These are phyloP conservation scores for Tolypocladium amazonense DNA, from an alignment of 2,329 filamentous ascomycete species.

Conservation along the genomic window DNA sequence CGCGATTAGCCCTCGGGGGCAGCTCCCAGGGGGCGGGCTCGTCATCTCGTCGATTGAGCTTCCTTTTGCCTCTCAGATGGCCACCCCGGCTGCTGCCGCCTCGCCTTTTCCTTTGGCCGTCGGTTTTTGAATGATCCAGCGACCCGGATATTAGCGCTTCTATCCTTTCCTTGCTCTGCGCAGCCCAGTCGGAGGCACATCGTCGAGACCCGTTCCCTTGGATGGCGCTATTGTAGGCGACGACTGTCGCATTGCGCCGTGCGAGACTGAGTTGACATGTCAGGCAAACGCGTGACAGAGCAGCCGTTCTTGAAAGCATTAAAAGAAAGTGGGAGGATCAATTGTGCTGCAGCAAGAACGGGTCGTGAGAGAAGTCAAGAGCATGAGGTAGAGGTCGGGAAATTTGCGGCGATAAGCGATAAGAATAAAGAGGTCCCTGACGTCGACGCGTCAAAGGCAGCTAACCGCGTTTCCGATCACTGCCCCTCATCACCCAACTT, in stretches of 20 bases:
- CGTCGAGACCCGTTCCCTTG: constrained; percentile 7
- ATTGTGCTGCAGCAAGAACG: background rate
- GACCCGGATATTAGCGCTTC: constrained; percentile 13
- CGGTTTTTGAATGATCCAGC: background rate
- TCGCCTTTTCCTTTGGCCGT: background rate
- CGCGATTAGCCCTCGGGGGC: background rate
- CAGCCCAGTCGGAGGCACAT: constrained; percentile 13
- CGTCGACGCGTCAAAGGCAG: background rate
- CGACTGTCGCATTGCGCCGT: constrained; percentile 8
- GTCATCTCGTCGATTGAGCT: background rate
- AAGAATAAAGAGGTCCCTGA: constrained; percentile 9
- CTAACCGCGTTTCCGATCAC: background rate
- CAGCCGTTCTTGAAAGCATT: constrained; percentile 25
- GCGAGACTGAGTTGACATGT: constrained; percentile 20
- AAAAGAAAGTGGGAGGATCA: constrained; percentile 3
- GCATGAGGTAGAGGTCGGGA: constrained; percentile 1
- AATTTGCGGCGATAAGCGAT: constrained; percentile 17
- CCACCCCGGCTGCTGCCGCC: background rate
- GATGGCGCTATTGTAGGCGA: constrained; percentile 4
- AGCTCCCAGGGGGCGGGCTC: constrained; percentile 6
- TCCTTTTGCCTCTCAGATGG: constrained; percentile 1
- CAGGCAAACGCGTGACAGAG: constrained; percentile 21
- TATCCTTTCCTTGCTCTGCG: constrained; percentile 11
- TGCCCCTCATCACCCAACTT: background rate
- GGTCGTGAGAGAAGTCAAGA: background rate